phyloP scores from a whole-genome alignment of 2,329 filamentous ascomycete species.

The Elsinoe ampelina region DNA sequence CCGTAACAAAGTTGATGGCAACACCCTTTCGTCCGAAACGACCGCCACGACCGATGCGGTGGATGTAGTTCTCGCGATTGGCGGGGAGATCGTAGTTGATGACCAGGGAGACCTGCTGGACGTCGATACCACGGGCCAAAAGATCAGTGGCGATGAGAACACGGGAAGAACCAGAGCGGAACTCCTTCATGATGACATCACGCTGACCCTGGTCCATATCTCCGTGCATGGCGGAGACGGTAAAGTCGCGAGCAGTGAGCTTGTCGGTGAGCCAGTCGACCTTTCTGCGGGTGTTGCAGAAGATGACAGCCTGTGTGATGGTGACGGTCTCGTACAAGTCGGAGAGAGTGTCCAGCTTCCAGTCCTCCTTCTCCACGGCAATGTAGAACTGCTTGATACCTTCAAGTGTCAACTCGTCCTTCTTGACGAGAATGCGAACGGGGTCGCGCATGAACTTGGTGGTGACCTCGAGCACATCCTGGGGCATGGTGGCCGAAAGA shows the following conservation, averaged over 20 bases:
- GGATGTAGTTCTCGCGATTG: conserved; percentile 99
- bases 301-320: conserved; percentile 99
- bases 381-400: conserved; percentile 99
- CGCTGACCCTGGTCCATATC: conserved; percentile 98
- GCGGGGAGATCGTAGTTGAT: conserved; percentile 99
- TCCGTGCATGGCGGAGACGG: conserved; percentile 98
- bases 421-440: conserved; percentile 98
- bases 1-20: conserved; percentile 99
- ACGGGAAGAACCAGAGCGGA: conserved; percentile 96
- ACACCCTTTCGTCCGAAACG: conserved; percentile 99
- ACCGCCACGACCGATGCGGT: conserved; percentile 98
- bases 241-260: conserved; percentile 97
- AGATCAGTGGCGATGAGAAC: conserved; percentile 97
- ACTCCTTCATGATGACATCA: conserved; percentile 99
- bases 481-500: conserved; percentile 95
- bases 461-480: conserved; percentile 98
- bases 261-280: conserved; percentile 99
- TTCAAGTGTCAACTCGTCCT: conserved; percentile 97
- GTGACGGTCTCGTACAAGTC: conserved; percentile 99
- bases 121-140: conserved; percentile 97
- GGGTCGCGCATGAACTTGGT: conserved; percentile 99
- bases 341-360: conserved; percentile 98
- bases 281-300: conserved; percentile 99
- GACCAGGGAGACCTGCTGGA: conserved; percentile 98
- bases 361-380: conserved; percentile 99